Evolutionary conservation across 345 rosid genomes (phyloP), one percentile per base, ranked within the genome.

Genomic region (Sonneratia alba): DNA sequence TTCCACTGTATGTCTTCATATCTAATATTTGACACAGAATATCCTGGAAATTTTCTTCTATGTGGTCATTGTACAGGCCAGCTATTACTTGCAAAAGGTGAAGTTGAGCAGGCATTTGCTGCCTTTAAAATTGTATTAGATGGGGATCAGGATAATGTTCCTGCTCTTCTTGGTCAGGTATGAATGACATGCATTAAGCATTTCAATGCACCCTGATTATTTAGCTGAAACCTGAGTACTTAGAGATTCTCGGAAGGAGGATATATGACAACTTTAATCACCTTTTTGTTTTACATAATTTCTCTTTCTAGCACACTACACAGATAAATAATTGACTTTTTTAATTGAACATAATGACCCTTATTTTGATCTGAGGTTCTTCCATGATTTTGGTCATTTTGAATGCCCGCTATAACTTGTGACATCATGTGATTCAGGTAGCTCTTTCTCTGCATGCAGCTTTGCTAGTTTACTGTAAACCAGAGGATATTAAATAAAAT

Each of bases 121-220:
- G 97, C 97, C 12, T 95, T 95, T 82, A 95, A 81, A 77, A 92
- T 95, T 68, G 93, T 86, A 21, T 72, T 95, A 71, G 99, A 86
- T 68, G 93, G 84, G 77, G 87, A 87, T 65, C 81, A 85, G 43
- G 91, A 95, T 75, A 92, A 88, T 73, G 93, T 95, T 51, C 87
- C 99, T 74, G 98, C 97, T 84, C 93, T 92, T 84, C 85, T 95
- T 73, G 98, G 99, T 73, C 99, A 95, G 97, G 99, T 95, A 37
- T 16, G 55, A 21, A 48, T 40, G 11, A 21, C 48, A 68, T n/a
- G 3, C 1, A 36, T 38, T 66, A 42, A 38, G 55, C 70, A 68
- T 43, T 62, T 27, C 27, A 16, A 45, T 24, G 19, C 4, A 32
- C 19, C 16, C 16, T 34, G 2, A n/a, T 37, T 45, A 68, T 48